These are phyloP conservation scores for Aspergillus hiratsukae DNA, from an alignment of 2,329 filamentous ascomycete genomes.

Conservation along the genomic window DNA sequence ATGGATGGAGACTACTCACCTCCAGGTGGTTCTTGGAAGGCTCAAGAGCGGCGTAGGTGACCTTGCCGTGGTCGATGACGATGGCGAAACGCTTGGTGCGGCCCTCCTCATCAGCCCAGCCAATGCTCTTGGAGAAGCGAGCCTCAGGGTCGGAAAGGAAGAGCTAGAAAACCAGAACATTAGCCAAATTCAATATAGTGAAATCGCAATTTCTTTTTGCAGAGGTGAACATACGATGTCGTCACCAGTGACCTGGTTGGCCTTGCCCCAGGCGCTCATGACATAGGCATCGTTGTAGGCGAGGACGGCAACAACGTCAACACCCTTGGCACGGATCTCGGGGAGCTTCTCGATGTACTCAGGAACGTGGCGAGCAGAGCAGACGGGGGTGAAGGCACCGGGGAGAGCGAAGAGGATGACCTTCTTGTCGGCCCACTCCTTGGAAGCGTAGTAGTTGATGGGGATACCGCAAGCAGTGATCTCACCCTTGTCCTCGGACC, in stretches of 20 bases:
- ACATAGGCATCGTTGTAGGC: constrained; percentile 82
- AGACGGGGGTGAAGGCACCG: constrained; percentile 81
- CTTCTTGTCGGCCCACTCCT: constrained; percentile 68
- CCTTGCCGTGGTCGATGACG: constrained; percentile 76
- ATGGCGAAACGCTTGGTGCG: constrained; percentile 76
- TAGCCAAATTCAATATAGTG: constrained; percentile 3
- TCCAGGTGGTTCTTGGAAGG: constrained; percentile 39
- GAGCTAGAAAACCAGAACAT: constrained; percentile 43
- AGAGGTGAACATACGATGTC: constrained; percentile 52
- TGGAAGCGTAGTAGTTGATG: constrained; percentile 72
- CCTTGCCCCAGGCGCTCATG: constrained; percentile 88
- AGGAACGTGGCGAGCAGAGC: constrained; percentile 75
- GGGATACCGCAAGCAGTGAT: constrained; percentile 76
- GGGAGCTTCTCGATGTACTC: constrained; percentile 70
- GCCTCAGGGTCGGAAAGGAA: constrained; percentile 71
- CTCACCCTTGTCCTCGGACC: constrained; percentile 62
- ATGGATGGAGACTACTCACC: constrained; percentile 25
- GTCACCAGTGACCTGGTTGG: constrained; percentile 71
- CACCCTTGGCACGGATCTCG: constrained; percentile 71
- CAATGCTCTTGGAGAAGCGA: constrained; percentile 72
- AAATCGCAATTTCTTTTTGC: neutral
- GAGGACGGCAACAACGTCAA: constrained; percentile 76
- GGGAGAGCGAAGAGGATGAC: constrained; percentile 66
- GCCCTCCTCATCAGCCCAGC: constrained; percentile 68
- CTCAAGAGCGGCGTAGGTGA: constrained; percentile 76